Conservation (phyloP, 768 basidiomycete genomes). For the Russula compacta region DNA sequence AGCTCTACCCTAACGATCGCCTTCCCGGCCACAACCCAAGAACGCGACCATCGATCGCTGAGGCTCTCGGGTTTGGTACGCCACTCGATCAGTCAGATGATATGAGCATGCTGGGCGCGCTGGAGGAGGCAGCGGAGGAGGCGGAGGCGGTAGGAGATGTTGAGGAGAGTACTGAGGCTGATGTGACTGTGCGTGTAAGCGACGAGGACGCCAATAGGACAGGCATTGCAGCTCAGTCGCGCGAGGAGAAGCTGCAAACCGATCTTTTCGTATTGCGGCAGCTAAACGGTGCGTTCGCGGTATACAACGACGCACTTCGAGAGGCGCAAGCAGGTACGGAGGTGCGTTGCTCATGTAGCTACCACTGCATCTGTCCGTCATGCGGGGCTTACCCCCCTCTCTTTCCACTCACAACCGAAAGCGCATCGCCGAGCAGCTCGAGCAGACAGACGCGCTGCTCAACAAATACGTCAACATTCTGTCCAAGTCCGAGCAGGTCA, state of each 20-base stretch:
- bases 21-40: slow-evolving; percentile 12
- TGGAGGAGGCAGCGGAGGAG: slow-evolving; percentile 19
- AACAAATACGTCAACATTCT: slow-evolving; percentile 68
- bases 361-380: not conserved
- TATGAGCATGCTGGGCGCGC: not conserved
- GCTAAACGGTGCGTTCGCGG: slow-evolving; percentile 58
- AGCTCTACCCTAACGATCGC: slow-evolving; percentile 39
- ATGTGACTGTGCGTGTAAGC: slow-evolving; percentile 23
- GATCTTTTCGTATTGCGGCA: slow-evolving; percentile 67
- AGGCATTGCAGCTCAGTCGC: slow-evolving; percentile 28
- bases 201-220: slow-evolving; percentile 18
- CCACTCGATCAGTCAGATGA: not conserved
- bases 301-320: slow-evolving; percentile 58
- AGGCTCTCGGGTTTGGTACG: slow-evolving; percentile 10
- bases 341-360: slow-evolving; percentile 31
- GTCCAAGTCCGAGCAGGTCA: slow-evolving; percentile 57
- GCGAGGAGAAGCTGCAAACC: slow-evolving; percentile 67
- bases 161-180: slow-evolving; percentile 16
- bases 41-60: slow-evolving; percentile 8
- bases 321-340: slow-evolving; percentile 62
- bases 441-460: slow-evolving; percentile 62
- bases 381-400: not conserved
- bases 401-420: not conserved
- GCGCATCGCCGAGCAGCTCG: slow-evolving; percentile 59
- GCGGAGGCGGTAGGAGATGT: slow-evolving; percentile 14